Evolutionary conservation across 306 rosid genomes (phyloP).

Genomic region (Ceratonia siliqua): DNA sequence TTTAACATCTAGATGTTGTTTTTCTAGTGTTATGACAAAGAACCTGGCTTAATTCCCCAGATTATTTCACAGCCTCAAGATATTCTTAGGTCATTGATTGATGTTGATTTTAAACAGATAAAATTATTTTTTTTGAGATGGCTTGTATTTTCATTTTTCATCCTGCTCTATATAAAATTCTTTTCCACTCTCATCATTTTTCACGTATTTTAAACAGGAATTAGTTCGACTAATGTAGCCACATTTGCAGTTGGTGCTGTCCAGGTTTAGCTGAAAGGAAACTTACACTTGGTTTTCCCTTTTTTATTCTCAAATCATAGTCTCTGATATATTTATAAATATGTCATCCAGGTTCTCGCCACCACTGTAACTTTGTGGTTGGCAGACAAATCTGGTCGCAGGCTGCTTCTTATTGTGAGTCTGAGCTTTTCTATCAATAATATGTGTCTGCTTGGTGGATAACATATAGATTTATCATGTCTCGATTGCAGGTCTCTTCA

Average conservation of each 20-base stretch:
- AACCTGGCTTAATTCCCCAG: slow-evolving; percentile 8
- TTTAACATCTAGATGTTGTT: background rate
- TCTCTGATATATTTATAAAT: slow-evolving; percentile 24
- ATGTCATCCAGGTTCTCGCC: slow-evolving; percentile 72
- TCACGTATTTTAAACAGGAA: slow-evolving; percentile 52
- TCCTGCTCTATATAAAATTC: slow-evolving; percentile 4
- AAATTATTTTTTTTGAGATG: background rate
- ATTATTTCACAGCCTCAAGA: background rate
- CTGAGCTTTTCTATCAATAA: slow-evolving; percentile 19
- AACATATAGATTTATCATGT: slow-evolving; percentile 15
- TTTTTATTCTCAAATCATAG: slow-evolving; percentile 32
- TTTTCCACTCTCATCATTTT: slow-evolving; percentile 26
- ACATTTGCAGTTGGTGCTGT: slow-evolving; percentile 87
- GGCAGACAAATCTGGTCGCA: slow-evolving; percentile 82
- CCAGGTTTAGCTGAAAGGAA: slow-evolving; percentile 63
- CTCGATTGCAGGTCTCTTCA: slow-evolving; percentile 74
- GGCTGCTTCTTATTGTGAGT: slow-evolving; percentile 90
- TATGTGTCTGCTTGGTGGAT: slow-evolving; percentile 17
- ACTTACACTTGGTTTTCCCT: slow-evolving; percentile 33
- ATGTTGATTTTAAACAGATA: background rate
- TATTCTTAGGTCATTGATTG: background rate
- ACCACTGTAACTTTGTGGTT: slow-evolving; percentile 84
- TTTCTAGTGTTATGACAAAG: background rate
- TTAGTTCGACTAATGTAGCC: slow-evolving; percentile 70
- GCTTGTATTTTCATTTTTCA: slow-evolving; percentile 6